Conservation (phyloP, 805 yeast species). For the Metschnikowia santaceciliae region DNA sequence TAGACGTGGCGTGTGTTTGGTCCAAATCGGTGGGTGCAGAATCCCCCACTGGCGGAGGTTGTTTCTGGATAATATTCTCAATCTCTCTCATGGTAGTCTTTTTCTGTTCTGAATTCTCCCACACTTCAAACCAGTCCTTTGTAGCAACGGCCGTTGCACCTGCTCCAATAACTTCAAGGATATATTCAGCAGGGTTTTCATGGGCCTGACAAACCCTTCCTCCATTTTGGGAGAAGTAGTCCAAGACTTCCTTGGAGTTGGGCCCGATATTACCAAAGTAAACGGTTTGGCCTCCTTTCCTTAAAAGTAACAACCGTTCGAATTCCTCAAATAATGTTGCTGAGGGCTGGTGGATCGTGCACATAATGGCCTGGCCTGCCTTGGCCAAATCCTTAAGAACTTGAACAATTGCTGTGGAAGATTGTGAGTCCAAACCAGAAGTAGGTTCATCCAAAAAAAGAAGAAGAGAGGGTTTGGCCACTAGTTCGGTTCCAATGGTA, state of each 20-base stretch:
- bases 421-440: slow-evolving; percentile 32
- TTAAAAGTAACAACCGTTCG: slow-evolving; percentile 59
- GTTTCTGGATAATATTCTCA: slow-evolving; percentile 8
- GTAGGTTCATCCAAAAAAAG: slow-evolving; percentile 45
- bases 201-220: slow-evolving; percentile 5
- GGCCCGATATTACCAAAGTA: slow-evolving; percentile 14
- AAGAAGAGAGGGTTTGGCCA: slow-evolving; percentile 49
- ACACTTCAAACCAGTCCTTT: slow-evolving; percentile 9
- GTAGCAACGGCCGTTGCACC: slow-evolving; percentile 9
- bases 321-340: slow-evolving; percentile 40
- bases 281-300: slow-evolving; percentile 13
- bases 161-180: slow-evolving; percentile 14
- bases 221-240: slow-evolving; percentile 12
- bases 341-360: slow-evolving; percentile 55
- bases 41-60: not conserved
- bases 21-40: not conserved
- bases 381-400: slow-evolving; percentile 46
- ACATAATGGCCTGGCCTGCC: slow-evolving; percentile 52
- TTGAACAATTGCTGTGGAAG: slow-evolving; percentile 55
- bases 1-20: not conserved
- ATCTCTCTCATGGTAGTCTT: slow-evolving; percentile 65
- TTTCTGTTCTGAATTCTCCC: slow-evolving; percentile 8
- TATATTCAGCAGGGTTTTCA: slow-evolving; percentile 15
- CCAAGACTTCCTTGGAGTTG: slow-evolving; percentile 5
- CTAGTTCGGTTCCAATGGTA: slow-evolving; percentile 53